Evolutionary conservation across 176 grass and related monocot genomes (phyloP).

Genomic region (Secale cereale): DNA sequence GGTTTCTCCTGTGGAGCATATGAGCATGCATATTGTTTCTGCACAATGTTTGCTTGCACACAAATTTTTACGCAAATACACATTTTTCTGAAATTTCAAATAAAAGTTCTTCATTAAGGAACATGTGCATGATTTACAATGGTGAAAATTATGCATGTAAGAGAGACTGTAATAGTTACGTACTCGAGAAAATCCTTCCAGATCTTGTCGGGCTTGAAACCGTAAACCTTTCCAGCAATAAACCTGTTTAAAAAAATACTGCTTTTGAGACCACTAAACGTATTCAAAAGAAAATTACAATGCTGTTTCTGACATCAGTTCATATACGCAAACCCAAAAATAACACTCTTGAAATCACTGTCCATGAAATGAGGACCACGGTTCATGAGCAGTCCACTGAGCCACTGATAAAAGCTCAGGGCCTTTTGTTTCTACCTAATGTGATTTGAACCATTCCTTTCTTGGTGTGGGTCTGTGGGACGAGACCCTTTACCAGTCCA

Average conservation of each 20-base stretch:
- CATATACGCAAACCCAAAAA: neutral
- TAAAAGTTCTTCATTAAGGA: neutral
- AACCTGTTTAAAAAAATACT: constrained; percentile 49
- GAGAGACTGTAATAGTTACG: constrained; percentile 3
- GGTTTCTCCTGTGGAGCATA: neutral
- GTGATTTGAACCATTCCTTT: neutral
- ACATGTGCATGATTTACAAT: neutral
- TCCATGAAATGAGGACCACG: neutral
- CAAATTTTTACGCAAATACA: neutral
- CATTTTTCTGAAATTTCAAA: neutral
- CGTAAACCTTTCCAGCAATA: constrained; percentile 97
- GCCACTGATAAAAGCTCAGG: neutral
- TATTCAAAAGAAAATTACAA: constrained; percentile 9
- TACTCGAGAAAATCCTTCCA: constrained; percentile 91
- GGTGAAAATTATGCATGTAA: neutral
- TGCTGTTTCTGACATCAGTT: neutral
- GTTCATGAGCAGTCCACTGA: neutral
- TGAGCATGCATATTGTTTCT: neutral
- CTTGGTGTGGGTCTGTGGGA: neutral
- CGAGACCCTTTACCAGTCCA: neutral
- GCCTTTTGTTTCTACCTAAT: neutral
- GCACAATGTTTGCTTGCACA: neutral
- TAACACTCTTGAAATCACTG: neutral
- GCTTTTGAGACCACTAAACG: constrained; percentile 7
- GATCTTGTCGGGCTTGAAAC: constrained; percentile 80